Percentiles rank a stretch among this genome's conserved stretches.
phyloP scores from a whole-genome alignment of 192 early-diverging fungal genomes.

The Spinellus fusiger region DNA sequence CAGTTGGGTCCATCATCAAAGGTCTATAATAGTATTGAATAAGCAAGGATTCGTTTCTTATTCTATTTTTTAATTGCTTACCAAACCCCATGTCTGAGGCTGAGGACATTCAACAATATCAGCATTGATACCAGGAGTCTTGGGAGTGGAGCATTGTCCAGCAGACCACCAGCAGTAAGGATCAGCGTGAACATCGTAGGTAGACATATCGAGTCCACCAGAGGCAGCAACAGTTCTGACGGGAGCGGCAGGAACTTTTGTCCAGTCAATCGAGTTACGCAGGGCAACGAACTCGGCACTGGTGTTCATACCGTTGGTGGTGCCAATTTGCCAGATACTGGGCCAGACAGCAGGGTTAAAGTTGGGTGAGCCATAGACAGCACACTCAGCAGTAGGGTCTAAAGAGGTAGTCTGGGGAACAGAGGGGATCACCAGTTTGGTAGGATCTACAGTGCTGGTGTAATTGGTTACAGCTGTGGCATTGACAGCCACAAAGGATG shows the following conservation, averaged over 20 bases:
- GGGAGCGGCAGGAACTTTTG: conserved; percentile 27
- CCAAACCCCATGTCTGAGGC: conserved; percentile 15
- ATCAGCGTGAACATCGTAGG: conserved; percentile 7
- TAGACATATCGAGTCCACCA: conserved; percentile 15
- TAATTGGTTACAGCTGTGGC: not conserved
- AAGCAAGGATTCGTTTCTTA: not conserved
- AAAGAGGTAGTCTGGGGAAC: conserved; percentile 33
- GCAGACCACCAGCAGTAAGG: conserved; percentile 37
- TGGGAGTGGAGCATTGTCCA: conserved; percentile 10
- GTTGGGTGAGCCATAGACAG: conserved; percentile 13
- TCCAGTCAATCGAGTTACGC: conserved; percentile 44
- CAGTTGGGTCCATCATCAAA: conserved; percentile 50
- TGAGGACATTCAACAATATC: conserved; percentile 10
- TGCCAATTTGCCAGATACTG: conserved; percentile 22
- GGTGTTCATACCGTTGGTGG: conserved; percentile 32
- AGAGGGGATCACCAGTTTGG: conserved; percentile 25
- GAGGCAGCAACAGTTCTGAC: conserved; percentile 13
- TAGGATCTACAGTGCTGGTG: conserved; percentile 19
- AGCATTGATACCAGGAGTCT: conserved; percentile 9
- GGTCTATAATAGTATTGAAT: conserved; percentile 11
- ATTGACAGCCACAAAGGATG: not conserved
- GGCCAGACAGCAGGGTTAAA: conserved; percentile 21
- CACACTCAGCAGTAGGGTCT: conserved; percentile 20
- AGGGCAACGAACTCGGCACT: conserved; percentile 33
- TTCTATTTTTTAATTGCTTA: not conserved